A percentile compares a stretch with the other conserved stretches of the same genome.
phyloP scores from a whole-genome alignment of 2,329 filamentous ascomycete species.

The Nemania sp. region DNA sequence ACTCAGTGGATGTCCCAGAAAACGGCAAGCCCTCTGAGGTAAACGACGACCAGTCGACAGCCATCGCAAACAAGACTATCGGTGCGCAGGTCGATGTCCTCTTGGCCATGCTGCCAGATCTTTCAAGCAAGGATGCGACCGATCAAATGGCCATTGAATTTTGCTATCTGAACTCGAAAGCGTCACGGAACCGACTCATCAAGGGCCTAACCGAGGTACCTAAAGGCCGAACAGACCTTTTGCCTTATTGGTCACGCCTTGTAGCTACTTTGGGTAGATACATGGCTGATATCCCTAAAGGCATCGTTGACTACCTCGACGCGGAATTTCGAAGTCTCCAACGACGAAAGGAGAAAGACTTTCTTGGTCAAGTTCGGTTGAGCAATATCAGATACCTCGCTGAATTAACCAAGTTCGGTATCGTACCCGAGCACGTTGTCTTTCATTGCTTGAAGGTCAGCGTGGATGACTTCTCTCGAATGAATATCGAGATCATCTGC shows the following conservation, averaged over 20 bases:
- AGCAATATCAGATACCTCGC: conserved; percentile 97
- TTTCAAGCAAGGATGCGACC: conserved; percentile 88
- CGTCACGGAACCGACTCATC: conserved; percentile 89
- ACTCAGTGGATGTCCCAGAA: conserved; percentile 55
- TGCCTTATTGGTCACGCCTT: conserved; percentile 89
- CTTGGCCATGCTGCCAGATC: conserved; percentile 82
- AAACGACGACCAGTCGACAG: conserved; percentile 82
- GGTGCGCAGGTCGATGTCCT: conserved; percentile 95
- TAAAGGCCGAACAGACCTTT: conserved; percentile 86
- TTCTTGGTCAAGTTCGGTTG: conserved; percentile 88
- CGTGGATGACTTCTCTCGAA: conserved; percentile 93
- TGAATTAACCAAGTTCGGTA: conserved; percentile 95
- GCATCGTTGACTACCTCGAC: conserved; percentile 87
- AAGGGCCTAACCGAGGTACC: conserved; percentile 94
- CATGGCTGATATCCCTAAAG: conserved; percentile 91
- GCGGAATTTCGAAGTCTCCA: conserved; percentile 96
- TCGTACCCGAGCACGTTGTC: conserved; percentile 97
- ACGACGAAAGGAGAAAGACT: conserved; percentile 96
- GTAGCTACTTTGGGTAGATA: conserved; percentile 93
- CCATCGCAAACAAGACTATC: conserved; percentile 96
- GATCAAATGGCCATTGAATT: conserved; percentile 95
- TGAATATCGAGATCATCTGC: conserved; percentile 99
- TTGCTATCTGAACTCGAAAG: conserved; percentile 97
- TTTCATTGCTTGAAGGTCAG: conserved; percentile 99
- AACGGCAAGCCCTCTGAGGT: conserved; percentile 54